Evolutionary conservation across 768 basidiomycete species (phyloP).

Genomic region (Tylopilus felleus): DNA sequence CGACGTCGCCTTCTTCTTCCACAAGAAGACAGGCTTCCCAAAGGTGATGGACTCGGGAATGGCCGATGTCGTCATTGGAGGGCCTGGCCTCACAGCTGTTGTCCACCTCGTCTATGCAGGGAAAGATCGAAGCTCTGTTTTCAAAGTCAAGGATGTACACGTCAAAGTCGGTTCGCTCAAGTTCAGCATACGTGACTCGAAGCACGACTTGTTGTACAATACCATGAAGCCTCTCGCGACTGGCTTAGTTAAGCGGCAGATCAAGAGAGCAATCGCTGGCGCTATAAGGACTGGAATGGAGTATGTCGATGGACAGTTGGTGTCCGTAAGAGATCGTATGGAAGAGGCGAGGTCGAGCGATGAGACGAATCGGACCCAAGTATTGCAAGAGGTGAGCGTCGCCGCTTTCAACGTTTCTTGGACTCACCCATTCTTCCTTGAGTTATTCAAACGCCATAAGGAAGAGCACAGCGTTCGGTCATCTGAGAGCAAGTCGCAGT

Average conservation of each 20-base stretch:
- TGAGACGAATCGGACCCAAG: slow-evolving; percentile 43
- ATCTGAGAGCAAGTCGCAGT: slow-evolving; percentile 56
- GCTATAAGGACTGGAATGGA: slow-evolving; percentile 79
- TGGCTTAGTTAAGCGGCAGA: slow-evolving; percentile 72
- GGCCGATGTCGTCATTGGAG: slow-evolving; percentile 83
- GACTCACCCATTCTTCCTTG: slow-evolving; percentile 1
- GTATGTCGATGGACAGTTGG: slow-evolving; percentile 86
- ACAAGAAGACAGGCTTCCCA: slow-evolving; percentile 78
- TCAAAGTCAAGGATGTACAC: slow-evolving; percentile 65
- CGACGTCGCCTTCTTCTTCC: slow-evolving; percentile 90
- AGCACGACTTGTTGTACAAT: slow-evolving; percentile 88
- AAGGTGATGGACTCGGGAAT: slow-evolving; percentile 80
- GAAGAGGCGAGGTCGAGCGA: slow-evolving; percentile 53
- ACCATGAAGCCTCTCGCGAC: slow-evolving; percentile 77
- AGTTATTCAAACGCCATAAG: slow-evolving; percentile 63
- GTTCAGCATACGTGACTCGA: slow-evolving; percentile 87
- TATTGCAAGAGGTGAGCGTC: slow-evolving; percentile 54
- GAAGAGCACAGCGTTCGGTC: slow-evolving; percentile 36
- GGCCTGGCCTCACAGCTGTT: slow-evolving; percentile 70
- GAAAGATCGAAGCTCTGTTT: slow-evolving; percentile 66
- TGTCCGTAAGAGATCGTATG: slow-evolving; percentile 80
- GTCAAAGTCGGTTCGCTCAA: slow-evolving; percentile 87
- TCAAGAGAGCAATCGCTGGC: slow-evolving; percentile 58
- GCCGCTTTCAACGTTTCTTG: background rate
- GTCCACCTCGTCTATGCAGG: slow-evolving; percentile 58